Percentiles rank a stretch among this genome's conserved stretches.
These are phyloP conservation scores for Stellera chamaejasme DNA, from an alignment of 345 rosid genomes.

Conservation along the genomic window DNA sequence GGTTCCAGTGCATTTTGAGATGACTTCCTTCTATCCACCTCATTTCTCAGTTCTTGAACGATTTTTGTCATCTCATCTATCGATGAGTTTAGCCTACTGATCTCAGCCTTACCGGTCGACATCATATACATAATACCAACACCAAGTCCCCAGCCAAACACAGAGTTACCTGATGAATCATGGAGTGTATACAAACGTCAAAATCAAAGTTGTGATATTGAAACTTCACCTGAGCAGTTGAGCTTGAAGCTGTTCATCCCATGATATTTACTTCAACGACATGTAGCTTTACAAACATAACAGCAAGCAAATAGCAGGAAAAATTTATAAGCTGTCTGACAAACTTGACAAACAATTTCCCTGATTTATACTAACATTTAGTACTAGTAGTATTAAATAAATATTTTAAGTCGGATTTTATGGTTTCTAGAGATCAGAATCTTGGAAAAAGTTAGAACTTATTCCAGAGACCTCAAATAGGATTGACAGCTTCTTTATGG, in stretches of 20 bases:
- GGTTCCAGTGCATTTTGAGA: slow-evolving; percentile 16
- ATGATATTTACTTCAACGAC: not conserved
- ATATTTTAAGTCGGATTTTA: too few species aligned
- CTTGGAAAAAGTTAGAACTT: too few species aligned
- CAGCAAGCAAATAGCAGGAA: too few species aligned
- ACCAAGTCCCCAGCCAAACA: slow-evolving; percentile 57
- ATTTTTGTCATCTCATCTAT: slow-evolving; percentile 64
- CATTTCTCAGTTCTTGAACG: slow-evolving; percentile 61
- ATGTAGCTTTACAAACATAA: slow-evolving; percentile 5
- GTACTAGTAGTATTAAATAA: too few species aligned
- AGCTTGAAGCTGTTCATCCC: not conserved
- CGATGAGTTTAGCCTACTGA: slow-evolving; percentile 46
- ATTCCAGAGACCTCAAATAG: too few species aligned
- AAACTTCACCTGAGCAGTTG: not conserved
- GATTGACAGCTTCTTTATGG: too few species aligned
- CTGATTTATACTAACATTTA: too few species aligned
- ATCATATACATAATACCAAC: slow-evolving; percentile 76
- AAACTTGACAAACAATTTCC: not conserved
- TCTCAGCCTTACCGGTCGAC: slow-evolving; percentile 64
- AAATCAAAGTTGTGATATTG: not conserved
- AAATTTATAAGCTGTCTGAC: not conserved
- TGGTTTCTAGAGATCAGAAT: too few species aligned
- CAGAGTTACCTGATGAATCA: slow-evolving; percentile 36
- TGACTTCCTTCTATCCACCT: slow-evolving; percentile 45
- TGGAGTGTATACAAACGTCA: slow-evolving; percentile 2